phyloP scores from a whole-genome alignment of 495 filamentous ascomycete species.

The Penicillium coprophilum region DNA sequence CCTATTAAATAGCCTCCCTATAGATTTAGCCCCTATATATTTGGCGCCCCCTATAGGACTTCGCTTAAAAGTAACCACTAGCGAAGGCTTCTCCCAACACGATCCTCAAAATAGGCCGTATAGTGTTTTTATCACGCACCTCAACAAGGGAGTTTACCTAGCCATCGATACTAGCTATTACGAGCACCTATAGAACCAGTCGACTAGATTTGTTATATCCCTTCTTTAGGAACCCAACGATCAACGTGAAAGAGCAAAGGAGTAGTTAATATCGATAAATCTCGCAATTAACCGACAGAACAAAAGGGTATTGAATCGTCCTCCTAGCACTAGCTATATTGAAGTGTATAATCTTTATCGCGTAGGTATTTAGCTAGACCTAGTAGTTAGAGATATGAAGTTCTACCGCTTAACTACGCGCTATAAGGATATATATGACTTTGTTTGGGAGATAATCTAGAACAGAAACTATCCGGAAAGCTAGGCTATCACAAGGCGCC shows the following conservation, averaged over 20 bases:
- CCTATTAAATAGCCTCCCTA: neutral
- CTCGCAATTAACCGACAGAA: neutral
- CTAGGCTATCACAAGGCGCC: neutral
- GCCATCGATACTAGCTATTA: neutral
- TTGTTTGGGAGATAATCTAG: neutral
- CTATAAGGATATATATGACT: conserved; percentile 1
- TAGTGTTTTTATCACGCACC: neutral
- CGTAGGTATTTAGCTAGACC: neutral
- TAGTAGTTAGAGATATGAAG: neutral
- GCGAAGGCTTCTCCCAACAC: neutral
- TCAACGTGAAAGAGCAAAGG: neutral
- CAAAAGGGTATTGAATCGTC: neutral
- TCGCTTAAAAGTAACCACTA: neutral
- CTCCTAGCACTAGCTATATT: neutral
- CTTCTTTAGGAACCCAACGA: neutral
- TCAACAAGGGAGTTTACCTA: neutral
- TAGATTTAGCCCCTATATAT: neutral
- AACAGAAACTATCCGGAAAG: neutral
- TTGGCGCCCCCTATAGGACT: neutral
- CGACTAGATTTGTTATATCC: neutral
- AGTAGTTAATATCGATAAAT: neutral
- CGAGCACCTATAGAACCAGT: neutral
- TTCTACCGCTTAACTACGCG: neutral
- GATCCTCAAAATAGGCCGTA: neutral
- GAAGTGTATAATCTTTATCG: neutral